Evolutionary conservation across 2,329 filamentous ascomycete genomes (phyloP).

Genomic region (Calonectria hawksworthii): DNA sequence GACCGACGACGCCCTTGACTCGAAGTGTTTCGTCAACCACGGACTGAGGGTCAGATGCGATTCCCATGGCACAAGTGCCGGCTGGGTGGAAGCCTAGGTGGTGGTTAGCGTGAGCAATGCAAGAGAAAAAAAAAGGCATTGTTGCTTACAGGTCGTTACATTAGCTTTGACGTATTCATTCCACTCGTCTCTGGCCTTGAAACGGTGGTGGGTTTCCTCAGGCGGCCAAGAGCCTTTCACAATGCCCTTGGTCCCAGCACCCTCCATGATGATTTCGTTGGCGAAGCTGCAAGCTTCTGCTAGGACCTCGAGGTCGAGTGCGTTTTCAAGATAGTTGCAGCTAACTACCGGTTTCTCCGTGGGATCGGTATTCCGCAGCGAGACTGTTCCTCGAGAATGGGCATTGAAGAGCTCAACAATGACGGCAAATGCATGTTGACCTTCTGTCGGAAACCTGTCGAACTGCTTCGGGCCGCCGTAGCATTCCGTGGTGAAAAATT

Average conservation of each 20-base stretch:
- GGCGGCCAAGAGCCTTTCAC: conserved; percentile 73
- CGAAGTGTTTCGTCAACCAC: conserved; percentile 67
- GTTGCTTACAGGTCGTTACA: conserved; percentile 66
- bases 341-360: conserved; percentile 67
- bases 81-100: conserved; percentile 34
- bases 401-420: conserved; percentile 70
- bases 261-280: conserved; percentile 72
- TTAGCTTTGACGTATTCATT: conserved; percentile 67
- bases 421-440: conserved; percentile 69
- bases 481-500: conserved; percentile 74
- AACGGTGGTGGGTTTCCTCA: conserved; percentile 64
- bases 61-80: conserved; percentile 51
- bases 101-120: neutral
- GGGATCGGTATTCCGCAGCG: conserved; percentile 62
- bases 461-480: conserved; percentile 73
- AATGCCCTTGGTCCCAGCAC: conserved; percentile 69
- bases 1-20: conserved; percentile 64
- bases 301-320: conserved; percentile 70
- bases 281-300: conserved; percentile 70
- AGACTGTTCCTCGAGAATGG: conserved; percentile 68
- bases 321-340: conserved; percentile 70
- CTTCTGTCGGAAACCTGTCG: conserved; percentile 64
- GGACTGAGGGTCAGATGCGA: conserved; percentile 61
- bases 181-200: conserved; percentile 67
- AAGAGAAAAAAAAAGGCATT: neutral